Base-by-base conservation (phyloP, 2,329 filamentous ascomycete species). In the Plectosphaerella cucumerina region DNA sequence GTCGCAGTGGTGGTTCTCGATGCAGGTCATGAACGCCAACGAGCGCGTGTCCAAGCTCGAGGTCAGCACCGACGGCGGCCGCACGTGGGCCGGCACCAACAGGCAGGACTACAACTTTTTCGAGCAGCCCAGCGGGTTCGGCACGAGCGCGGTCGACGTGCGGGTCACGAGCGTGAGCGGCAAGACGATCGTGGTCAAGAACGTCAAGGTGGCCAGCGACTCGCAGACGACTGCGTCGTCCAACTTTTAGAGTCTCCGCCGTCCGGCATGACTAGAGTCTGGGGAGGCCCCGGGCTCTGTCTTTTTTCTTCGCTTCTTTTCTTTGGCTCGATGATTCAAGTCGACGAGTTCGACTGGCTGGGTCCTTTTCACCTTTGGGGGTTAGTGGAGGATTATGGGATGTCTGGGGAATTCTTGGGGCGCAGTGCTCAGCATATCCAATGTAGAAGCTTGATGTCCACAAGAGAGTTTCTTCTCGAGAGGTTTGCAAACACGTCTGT, bases 11-110 rank as follows among this genome's bases (percentile, higher is more conserved):
- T 76, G 69, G 71, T 68, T 65, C 58, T 63, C 62, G 42, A 67
- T 69, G 73, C 84, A 87, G 64, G 82, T 86, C 42, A 72, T 84
- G 59, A 86, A 86, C 65, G 69, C 78, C 59, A 84, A 84, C 62
- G 71, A 79, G 53, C 72, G 74, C 15, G 74, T 86, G 39, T 59
- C 70, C 49, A 73, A 68, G 55, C 71, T 87, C 21, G 82, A 86
- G 57, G 82, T 86, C 52, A 82, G 78, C 52, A 81, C 73, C 17
- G 77, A 87, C 59, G 74, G 78, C 11, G 83, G 83, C 17, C 72
- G 58, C 49, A 80, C 77, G 14, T 87, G 82, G 83, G 64, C 76
- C 63, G 47, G 62, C n/a, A 85, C 83, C 1, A 71, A 68, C 3
- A 71, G 84, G 45, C 64, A 72, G 50, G 65, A 69, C 23, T 82